Conservation (phyloP, 2,329 filamentous ascomycete genomes). For the Paecilomyces sp. region DNA sequence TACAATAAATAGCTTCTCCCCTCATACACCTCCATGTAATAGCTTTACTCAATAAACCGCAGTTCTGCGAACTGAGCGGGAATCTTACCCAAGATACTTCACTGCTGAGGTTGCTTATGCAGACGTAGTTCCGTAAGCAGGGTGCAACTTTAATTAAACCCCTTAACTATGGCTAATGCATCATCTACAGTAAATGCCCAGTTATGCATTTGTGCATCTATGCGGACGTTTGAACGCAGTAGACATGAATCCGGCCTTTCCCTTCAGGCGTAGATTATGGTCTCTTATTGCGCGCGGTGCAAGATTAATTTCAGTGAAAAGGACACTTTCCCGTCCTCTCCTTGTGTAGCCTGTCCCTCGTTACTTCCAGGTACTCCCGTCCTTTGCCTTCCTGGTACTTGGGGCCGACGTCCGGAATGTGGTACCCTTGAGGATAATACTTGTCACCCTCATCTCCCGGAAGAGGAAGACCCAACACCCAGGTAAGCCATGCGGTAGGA, state of each 20-base stretch:
- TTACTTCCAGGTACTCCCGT: constrained; percentile 39
- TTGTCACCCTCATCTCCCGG: constrained; percentile 42
- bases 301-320: constrained; percentile 22
- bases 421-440: constrained; percentile 44
- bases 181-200: background rate
- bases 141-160: background rate
- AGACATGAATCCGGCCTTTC: too few species aligned
- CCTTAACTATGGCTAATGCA: background rate
- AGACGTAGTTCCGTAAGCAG: background rate
- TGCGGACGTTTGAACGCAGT: too few species aligned
- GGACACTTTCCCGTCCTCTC: constrained; percentile 43
- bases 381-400: constrained; percentile 47
- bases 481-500: constrained; percentile 45
- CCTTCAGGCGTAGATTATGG: background rate
- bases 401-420: constrained; percentile 56
- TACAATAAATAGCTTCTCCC: background rate
- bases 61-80: background rate
- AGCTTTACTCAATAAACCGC: background rate
- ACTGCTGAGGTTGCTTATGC: background rate
- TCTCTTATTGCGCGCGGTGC: background rate
- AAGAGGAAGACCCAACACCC: constrained; percentile 38
- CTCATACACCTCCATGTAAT: background rate
- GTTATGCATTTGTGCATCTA: too few species aligned
- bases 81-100: background rate
- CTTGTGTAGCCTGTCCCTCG: constrained; percentile 28